A percentile compares a stretch with the other conserved stretches of the same genome.
Evolutionary conservation across 129 eudicot species (phyloP).

Genomic region (Kitagawia praeruptora): DNA sequence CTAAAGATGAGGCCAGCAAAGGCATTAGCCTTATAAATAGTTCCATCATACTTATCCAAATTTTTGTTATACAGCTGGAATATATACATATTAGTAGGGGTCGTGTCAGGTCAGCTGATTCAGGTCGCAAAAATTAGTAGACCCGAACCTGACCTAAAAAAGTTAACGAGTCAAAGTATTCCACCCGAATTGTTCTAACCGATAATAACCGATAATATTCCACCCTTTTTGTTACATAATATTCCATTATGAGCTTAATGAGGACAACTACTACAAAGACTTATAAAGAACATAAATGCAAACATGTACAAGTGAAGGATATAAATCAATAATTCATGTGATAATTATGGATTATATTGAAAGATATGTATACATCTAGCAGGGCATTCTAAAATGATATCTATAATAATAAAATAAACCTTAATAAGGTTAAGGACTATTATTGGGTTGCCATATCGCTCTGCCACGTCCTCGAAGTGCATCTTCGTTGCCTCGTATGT

Average conservation of each 20-base stretch:
- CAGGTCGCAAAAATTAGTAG: neutral
- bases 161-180: neutral
- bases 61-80: neutral
- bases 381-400: neutral
- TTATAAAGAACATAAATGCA: neutral
- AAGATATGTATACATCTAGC: neutral
- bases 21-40: neutral
- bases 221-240: neutral
- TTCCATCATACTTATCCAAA: neutral
- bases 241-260: neutral
- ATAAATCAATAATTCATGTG: neutral
- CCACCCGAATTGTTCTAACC: neutral
- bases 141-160: neutral
- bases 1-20: neutral
- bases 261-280: neutral
- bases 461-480: constrained; percentile 82
- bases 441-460: constrained; percentile 91
- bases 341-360: neutral
- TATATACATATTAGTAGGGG: neutral
- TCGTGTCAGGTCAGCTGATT: neutral
- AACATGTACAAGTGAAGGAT: neutral
- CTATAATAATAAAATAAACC: constrained; percentile 36
- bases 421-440: constrained; percentile 87
- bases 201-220: too few relatives aligned
- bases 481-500: constrained; percentile 87